phyloP scores from a whole-genome alignment of 2,329 filamentous ascomycete genomes.

The Clonostachys rosea region DNA sequence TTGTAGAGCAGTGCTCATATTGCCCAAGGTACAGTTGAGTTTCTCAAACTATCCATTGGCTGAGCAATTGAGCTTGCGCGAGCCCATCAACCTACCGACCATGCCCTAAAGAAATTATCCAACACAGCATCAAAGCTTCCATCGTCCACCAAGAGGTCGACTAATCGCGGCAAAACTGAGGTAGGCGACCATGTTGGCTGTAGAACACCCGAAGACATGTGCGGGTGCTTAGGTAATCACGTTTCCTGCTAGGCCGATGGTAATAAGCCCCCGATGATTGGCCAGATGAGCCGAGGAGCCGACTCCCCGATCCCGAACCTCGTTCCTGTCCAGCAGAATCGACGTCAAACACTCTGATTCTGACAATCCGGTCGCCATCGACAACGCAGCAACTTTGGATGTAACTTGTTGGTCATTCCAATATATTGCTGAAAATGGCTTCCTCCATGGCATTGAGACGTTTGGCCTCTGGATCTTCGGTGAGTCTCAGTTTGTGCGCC shows the following conservation, averaged over 20 bases:
- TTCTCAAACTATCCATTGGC: too few relatives aligned
- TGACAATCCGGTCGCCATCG: background rate
- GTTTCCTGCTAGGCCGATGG: background rate
- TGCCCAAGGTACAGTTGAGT: too few relatives aligned
- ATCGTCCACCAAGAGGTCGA: too few relatives aligned
- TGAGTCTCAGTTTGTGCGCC: constrained; percentile 28
- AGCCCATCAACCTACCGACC: too few relatives aligned
- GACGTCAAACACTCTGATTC: constrained; percentile 8
- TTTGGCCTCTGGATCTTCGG: constrained; percentile 50
- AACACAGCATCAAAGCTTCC: too few relatives aligned
- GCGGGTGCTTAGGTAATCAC: too few relatives aligned
- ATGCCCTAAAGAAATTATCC: too few relatives aligned
- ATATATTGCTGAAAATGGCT: constrained; percentile 40
- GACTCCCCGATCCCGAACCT: constrained; percentile 15
- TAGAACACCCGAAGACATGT: too few relatives aligned
- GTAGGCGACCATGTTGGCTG: too few relatives aligned
- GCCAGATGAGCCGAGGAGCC: constrained; percentile 25
- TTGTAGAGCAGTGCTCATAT: too few relatives aligned
- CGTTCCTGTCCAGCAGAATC: constrained; percentile 13
- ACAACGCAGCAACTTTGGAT: constrained; percentile 13
- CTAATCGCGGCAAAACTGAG: too few relatives aligned
- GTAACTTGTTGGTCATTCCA: constrained; percentile 18
- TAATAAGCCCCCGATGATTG: constrained; percentile 20
- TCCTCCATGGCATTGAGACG: constrained; percentile 62
- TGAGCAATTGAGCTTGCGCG: too few relatives aligned